A percentile compares a stretch with the other conserved stretches of the same genome.
Evolutionary conservation across 495 filamentous ascomycete genomes (phyloP).

Genomic region (Talaromyces stipitatus): DNA sequence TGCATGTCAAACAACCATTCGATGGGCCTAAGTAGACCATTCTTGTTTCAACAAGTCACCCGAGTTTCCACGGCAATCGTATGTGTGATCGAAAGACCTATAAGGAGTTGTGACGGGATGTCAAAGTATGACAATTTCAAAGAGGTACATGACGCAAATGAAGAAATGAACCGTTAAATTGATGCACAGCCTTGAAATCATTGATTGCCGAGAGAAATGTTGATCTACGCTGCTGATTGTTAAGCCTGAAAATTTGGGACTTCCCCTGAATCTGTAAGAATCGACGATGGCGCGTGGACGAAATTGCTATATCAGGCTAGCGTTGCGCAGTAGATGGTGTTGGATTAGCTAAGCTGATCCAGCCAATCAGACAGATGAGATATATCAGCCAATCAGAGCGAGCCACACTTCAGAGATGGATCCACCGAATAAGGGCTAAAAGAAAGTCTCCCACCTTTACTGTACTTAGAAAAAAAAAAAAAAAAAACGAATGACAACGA

Average conservation of each 20-base stretch:
- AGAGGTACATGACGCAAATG: background rate
- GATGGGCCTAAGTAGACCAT: slow-evolving; percentile 29
- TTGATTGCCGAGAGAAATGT: background rate
- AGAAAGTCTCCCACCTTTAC: no score
- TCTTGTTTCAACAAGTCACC: background rate
- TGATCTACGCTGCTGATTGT: background rate
- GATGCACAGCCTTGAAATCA: background rate
- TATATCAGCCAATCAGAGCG: no score
- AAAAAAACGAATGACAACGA: no score
- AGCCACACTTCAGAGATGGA: no score
- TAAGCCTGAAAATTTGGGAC: background rate
- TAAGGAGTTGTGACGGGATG: background rate
- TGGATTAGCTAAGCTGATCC: no score
- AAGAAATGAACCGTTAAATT: background rate
- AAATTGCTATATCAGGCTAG: background rate
- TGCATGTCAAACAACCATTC: slow-evolving; percentile 23
- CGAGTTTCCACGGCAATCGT: background rate
- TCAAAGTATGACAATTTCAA: background rate
- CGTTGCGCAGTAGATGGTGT: background rate
- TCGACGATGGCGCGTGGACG: background rate
- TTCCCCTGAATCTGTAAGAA: background rate
- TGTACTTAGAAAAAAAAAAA: no score
- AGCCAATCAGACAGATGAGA: no score
- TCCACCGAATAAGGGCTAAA: no score
- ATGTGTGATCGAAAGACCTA: background rate